These are phyloP conservation scores for Macrolepiota dolichaula DNA, from an alignment of 768 basidiomycete species.

Conservation along the genomic window DNA sequence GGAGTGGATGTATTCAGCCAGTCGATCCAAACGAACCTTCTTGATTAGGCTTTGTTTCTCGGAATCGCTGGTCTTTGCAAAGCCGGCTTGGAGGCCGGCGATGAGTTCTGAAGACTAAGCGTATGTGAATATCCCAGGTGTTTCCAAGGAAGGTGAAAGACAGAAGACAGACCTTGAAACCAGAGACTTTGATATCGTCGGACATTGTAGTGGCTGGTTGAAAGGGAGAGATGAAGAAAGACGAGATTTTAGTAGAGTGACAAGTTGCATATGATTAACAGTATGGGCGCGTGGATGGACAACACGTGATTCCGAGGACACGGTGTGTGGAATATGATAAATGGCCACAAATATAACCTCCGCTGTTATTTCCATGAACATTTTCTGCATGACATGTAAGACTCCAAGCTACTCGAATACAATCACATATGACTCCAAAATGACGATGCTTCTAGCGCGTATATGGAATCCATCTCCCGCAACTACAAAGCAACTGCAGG, in stretches of 20 bases:
- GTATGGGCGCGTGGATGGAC: neutral
- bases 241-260: neutral
- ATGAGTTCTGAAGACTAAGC: conserved; percentile 67
- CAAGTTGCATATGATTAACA: conserved; percentile 11
- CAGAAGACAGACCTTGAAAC: conserved; percentile 57
- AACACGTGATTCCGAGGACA: neutral
- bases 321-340: conserved; percentile 1
- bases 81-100: conserved; percentile 45
- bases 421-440: neutral
- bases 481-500: neutral
- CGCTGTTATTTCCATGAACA: neutral
- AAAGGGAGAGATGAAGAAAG: neutral
- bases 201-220: conserved; percentile 45
- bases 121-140: neutral
- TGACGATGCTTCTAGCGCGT: neutral
- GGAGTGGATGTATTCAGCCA: no score
- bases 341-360: neutral
- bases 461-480: neutral
- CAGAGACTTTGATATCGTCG: conserved; percentile 62
- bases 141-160: neutral
- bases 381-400: no score
- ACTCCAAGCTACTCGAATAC: neutral
- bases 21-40: conserved; percentile 47
- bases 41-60: conserved; percentile 71
- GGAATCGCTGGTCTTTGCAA: conserved; percentile 50